Percentiles rank a stretch among this genome's conserved stretches.
phyloP scores from a whole-genome alignment of 257 asterid genomes.

The Gentiana dahurica region DNA sequence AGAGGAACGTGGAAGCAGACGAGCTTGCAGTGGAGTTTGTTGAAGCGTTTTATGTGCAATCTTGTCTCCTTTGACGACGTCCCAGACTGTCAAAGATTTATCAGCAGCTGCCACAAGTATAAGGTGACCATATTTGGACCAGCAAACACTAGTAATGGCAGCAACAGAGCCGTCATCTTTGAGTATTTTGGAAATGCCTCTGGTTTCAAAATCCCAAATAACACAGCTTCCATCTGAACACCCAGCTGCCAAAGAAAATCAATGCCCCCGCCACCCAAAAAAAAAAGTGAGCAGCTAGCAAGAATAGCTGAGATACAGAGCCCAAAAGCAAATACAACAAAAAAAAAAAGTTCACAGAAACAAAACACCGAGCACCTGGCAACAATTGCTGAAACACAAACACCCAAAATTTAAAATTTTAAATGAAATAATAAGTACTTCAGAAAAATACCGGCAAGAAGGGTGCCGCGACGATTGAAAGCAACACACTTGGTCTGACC shows the following conservation, averaged over 20 bases:
- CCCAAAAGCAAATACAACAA: too few relatives aligned
- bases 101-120: slow-evolving; percentile 82
- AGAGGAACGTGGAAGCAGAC: slow-evolving; percentile 71
- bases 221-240: slow-evolving; percentile 87
- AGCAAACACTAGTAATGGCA: slow-evolving; percentile 78
- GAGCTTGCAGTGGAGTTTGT: slow-evolving; percentile 75
- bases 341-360: background rate
- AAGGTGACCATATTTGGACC: slow-evolving; percentile 82
- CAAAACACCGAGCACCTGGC: background rate
- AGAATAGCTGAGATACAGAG: too few relatives aligned
- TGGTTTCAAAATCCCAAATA: slow-evolving; percentile 88
- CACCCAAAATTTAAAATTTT: background rate
- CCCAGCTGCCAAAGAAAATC: slow-evolving; percentile 49
- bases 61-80: slow-evolving; percentile 72
- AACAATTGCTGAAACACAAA: too few relatives aligned
- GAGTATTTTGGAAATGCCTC: slow-evolving; percentile 68
- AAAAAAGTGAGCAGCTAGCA: too few relatives aligned
- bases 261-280: too few relatives aligned
- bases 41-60: slow-evolving; percentile 47
- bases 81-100: slow-evolving; percentile 86
- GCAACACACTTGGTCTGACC: slow-evolving; percentile 76
- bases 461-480: slow-evolving; percentile 90
- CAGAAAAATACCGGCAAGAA: slow-evolving; percentile 64
- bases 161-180: slow-evolving; percentile 57
- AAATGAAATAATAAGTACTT: background rate